phyloP scores from a whole-genome alignment of 2,329 filamentous ascomycete species.

The Ophiobolus disseminans region DNA sequence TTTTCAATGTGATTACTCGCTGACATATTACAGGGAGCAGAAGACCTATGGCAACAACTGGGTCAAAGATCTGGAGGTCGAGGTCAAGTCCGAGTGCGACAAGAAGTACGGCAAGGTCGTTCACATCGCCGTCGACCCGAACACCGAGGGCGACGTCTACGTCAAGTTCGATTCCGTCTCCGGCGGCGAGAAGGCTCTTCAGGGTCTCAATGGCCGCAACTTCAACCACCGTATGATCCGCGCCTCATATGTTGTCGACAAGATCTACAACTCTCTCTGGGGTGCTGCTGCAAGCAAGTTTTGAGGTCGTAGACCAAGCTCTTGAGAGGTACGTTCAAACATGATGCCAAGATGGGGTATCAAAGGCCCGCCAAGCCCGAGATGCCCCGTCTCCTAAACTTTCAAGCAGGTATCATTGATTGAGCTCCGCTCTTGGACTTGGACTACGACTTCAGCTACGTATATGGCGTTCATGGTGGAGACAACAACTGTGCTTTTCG shows the following conservation, averaged over 20 bases:
- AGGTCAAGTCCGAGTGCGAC: constrained; percentile 91
- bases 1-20: constrained; percentile 1
- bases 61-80: constrained; percentile 92
- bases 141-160: constrained; percentile 95
- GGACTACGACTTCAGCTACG: neutral
- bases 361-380: neutral
- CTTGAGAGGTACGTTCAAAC: constrained; percentile 23
- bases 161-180: constrained; percentile 97
- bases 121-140: constrained; percentile 93
- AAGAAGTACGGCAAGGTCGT: constrained; percentile 96
- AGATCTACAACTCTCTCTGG: constrained; percentile 94
- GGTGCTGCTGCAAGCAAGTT: constrained; percentile 39
- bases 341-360: neutral
- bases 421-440: too few relatives aligned
- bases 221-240: constrained; percentile 94
- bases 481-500: too few relatives aligned
- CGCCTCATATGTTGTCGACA: constrained; percentile 94
- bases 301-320: constrained; percentile 14
- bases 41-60: constrained; percentile 57
- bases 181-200: constrained; percentile 96
- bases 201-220: constrained; percentile 94
- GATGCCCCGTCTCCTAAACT: neutral
- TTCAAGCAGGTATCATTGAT: neutral
- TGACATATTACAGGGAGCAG: constrained; percentile 37
- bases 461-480: neutral